A percentile compares a stretch with the other conserved stretches of the same genome.
Evolutionary conservation across 768 basidiomycete genomes (phyloP).

Genomic region (Boletus sensibilis): DNA sequence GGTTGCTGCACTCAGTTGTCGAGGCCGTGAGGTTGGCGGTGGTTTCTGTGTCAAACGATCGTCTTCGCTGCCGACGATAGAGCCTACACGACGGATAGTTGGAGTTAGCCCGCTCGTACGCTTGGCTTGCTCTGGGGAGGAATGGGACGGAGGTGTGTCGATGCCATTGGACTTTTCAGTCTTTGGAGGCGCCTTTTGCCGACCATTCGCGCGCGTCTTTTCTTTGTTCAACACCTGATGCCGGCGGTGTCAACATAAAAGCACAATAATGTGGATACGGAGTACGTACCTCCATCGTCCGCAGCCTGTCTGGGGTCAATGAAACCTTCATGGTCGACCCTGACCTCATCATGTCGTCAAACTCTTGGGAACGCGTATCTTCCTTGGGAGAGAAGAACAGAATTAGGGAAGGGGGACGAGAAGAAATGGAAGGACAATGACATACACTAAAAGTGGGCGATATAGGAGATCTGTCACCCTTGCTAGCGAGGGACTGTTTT

Average conservation of each 20-base stretch:
- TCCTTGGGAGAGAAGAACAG: conserved; percentile 40
- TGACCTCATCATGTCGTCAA: conserved; percentile 90
- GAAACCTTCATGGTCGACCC: conserved; percentile 93
- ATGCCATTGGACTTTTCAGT: conserved; percentile 26
- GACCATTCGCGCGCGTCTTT: conserved; percentile 43
- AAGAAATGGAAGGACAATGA: conserved; percentile 6
- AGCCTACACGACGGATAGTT: conserved; percentile 56
- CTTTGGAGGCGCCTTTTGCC: conserved; percentile 22
- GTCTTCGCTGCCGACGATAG: conserved; percentile 65
- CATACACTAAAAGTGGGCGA: conserved; percentile 36
- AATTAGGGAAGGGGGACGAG: not conserved
- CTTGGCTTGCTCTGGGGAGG: conserved; percentile 26
- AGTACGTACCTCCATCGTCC: conserved; percentile 83
- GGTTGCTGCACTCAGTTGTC: conserved; percentile 48
- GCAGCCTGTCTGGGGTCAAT: conserved; percentile 89
- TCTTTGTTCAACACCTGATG: conserved; percentile 71
- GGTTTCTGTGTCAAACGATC: conserved; percentile 29
- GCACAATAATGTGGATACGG: conserved; percentile 14
- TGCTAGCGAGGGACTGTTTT: conserved; percentile 37
- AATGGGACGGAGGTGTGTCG: conserved; percentile 12
- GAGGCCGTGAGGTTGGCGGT: conserved; percentile 40
- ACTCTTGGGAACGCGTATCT: conserved; percentile 66
- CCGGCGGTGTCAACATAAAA: conserved; percentile 6
- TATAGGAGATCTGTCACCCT: conserved; percentile 34
- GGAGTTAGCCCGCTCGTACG: conserved; percentile 39